These are phyloP conservation scores for Arthrocladium fulminans DNA, from an alignment of 2,329 filamentous ascomycete genomes.

Conservation along the genomic window DNA sequence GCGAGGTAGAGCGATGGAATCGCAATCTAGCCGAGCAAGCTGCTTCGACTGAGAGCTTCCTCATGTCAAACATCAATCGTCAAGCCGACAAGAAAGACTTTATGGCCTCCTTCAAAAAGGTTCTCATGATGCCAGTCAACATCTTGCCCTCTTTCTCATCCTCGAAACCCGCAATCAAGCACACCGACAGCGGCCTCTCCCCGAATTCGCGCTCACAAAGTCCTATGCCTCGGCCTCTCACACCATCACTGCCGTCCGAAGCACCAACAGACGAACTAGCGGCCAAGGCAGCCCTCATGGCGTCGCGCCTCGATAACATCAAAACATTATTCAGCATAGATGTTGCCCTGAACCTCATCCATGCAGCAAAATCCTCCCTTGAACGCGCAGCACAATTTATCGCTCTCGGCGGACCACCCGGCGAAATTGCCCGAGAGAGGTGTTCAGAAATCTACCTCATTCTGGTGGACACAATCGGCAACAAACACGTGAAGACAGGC, in stretches of 20 bases:
- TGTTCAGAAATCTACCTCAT: conserved; percentile 82
- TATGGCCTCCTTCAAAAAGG: conserved; percentile 91
- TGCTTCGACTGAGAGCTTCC: conserved; percentile 81
- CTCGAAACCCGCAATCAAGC: conserved; percentile 24
- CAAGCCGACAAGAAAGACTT: conserved; percentile 97
- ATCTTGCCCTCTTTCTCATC: conserved; percentile 66
- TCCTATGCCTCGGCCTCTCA: conserved; percentile 28
- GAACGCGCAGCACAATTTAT: conserved; percentile 80
- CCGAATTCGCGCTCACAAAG: conserved; percentile 24
- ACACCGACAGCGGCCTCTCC: not conserved
- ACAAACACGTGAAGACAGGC: conserved; percentile 79
- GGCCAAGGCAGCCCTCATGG: conserved; percentile 96
- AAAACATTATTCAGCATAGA: conserved; percentile 94
- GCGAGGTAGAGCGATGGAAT: conserved; percentile 77
- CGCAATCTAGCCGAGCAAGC: conserved; percentile 86
- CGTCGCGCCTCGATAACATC: conserved; percentile 86
- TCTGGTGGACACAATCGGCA: conserved; percentile 74
- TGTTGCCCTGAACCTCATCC: conserved; percentile 80
- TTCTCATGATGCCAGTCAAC: conserved; percentile 97
- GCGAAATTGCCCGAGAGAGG: conserved; percentile 75
- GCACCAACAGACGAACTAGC: conserved; percentile 84
- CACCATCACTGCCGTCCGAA: conserved; percentile 46
- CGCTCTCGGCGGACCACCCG: conserved; percentile 66
- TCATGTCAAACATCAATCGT: conserved; percentile 89
- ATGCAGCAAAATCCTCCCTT: conserved; percentile 76